Conservation (phyloP, 2,329 filamentous ascomycete species). For the Ophiosphaerella narmari region DNA sequence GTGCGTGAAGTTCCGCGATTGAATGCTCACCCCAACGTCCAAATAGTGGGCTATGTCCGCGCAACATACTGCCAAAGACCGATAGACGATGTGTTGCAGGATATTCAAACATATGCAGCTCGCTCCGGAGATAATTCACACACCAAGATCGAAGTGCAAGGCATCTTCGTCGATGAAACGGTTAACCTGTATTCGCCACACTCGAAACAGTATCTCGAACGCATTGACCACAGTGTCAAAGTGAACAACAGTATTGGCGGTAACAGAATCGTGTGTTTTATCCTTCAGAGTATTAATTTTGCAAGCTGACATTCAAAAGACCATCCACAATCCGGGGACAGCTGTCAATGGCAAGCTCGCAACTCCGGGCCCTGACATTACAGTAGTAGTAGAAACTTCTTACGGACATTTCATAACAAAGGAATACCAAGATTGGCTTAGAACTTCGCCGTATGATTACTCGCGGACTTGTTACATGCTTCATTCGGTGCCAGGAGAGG, state of each 20-base stretch:
- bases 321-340: constrained; percentile 39
- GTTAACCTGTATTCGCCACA: constrained; percentile 36
- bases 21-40: constrained; percentile 51
- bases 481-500: constrained; percentile 24
- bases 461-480: constrained; percentile 31
- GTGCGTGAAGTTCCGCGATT: constrained; percentile 50
- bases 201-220: constrained; percentile 24
- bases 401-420: constrained; percentile 19
- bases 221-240: constrained; percentile 20
- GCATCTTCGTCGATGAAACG: constrained; percentile 60
- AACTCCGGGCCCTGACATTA: constrained; percentile 30
- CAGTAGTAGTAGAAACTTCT: constrained; percentile 29
- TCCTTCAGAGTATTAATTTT: background rate
- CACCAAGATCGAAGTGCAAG: constrained; percentile 47
- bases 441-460: constrained; percentile 25
- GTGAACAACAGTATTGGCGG: constrained; percentile 5
- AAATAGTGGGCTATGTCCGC: constrained; percentile 57
- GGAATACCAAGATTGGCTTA: constrained; percentile 33
- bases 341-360: constrained; percentile 25
- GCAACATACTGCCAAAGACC: constrained; percentile 52
- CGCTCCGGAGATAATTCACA: constrained; percentile 41
- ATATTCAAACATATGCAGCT: constrained; percentile 53
- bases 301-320: constrained; percentile 10
- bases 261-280: constrained; percentile 14
- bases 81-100: constrained; percentile 29